Conservation (phyloP, 2,329 filamentous ascomycete genomes). For the Davidsoniella virescens region DNA sequence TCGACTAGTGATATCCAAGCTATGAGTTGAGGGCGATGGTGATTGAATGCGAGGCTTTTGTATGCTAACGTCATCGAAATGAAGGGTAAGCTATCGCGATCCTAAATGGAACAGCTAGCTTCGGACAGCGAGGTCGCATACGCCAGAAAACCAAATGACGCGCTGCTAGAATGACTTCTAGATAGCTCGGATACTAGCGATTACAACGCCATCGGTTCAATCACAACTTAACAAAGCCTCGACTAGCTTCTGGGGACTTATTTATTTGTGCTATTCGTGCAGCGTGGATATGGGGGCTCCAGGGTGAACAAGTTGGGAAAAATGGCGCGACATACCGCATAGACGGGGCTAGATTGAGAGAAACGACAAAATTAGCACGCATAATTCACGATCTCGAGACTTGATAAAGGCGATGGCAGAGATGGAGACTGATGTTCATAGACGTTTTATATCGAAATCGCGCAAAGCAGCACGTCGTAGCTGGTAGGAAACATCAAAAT, state of each 20-base stretch:
- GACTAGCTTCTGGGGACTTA: too few species aligned
- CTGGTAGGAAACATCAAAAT: background rate
- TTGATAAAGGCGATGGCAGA: background rate
- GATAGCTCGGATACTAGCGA: too few species aligned
- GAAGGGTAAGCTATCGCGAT: too few species aligned
- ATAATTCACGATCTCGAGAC: background rate
- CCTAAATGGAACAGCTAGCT: too few species aligned
- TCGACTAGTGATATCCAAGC: too few species aligned
- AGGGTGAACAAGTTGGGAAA: constrained; percentile 8
- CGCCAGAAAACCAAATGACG: too few species aligned
- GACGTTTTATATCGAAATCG: background rate
- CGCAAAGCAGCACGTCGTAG: background rate
- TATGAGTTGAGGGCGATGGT: too few species aligned
- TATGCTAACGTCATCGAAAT: too few species aligned
- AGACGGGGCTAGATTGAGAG: constrained; percentile 59
- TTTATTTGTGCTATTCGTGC: background rate
- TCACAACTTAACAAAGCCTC: background rate
- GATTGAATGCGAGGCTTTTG: too few species aligned
- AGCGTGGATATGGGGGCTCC: background rate
- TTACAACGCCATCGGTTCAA: background rate
- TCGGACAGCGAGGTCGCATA: too few species aligned
- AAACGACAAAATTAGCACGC: constrained; percentile 1
- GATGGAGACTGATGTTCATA: background rate
- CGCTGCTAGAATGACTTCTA: too few species aligned
- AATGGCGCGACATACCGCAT: constrained; percentile 67